A percentile compares a stretch with the other conserved stretches of the same genome.
These are phyloP conservation scores for Amanita subjunquillea DNA, from an alignment of 768 basidiomycete genomes.

Conservation along the genomic window DNA sequence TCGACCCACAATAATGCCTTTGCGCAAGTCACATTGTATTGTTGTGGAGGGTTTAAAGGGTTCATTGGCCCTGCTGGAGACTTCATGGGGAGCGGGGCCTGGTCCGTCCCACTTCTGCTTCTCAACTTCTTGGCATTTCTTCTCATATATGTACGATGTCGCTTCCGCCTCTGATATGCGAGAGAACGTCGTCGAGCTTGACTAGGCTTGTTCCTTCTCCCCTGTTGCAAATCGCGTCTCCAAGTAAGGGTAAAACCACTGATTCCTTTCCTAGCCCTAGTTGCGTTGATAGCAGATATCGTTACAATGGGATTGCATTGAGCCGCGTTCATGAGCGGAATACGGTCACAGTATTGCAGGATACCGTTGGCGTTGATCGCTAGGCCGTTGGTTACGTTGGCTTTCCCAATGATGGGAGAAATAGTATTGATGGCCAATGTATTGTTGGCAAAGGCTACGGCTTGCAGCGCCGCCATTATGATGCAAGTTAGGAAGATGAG, in stretches of 20 bases:
- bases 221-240: neutral
- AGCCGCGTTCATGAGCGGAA: conserved; percentile 21
- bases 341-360: conserved; percentile 27
- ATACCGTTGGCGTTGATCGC: conserved; percentile 14
- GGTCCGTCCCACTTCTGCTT: too few relatives aligned
- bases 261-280: neutral
- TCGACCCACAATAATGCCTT: conserved; percentile 35
- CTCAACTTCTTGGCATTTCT: neutral
- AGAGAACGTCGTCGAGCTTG: neutral
- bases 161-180: neutral
- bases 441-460: conserved; percentile 26
- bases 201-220: neutral
- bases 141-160: neutral
- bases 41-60: neutral
- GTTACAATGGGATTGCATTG: conserved; percentile 13
- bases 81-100: conserved; percentile 2
- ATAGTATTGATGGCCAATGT: conserved; percentile 22
- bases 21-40: conserved; percentile 19
- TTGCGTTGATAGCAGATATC: neutral
- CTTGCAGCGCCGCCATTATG: conserved; percentile 30
- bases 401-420: conserved; percentile 17
- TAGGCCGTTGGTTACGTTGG: conserved; percentile 15
- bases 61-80: neutral
- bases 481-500: conserved; percentile 32
- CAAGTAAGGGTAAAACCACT: neutral